These are phyloP conservation scores for Vaccinium myrtillus DNA, from an alignment of 148 eudicot species.

Conservation along the genomic window DNA sequence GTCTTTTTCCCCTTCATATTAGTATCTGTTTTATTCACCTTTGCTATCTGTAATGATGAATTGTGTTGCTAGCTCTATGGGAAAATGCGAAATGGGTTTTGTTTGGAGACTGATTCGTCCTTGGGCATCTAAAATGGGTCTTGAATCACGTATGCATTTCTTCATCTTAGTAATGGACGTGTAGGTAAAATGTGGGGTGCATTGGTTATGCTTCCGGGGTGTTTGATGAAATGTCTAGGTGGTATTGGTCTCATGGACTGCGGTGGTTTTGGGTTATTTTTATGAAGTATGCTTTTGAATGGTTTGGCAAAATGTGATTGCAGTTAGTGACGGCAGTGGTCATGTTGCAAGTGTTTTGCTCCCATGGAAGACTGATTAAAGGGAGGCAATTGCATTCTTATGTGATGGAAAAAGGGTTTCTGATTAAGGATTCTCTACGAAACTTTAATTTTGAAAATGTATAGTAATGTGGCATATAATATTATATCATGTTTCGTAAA, in stretches of 20 bases:
- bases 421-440: constrained; percentile 34
- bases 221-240: constrained; percentile 60
- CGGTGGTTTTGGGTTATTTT: constrained; percentile 44
- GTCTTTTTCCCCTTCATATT: too few relatives aligned
- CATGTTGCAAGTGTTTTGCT: constrained; percentile 43
- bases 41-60: too few relatives aligned
- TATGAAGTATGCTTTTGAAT: constrained; percentile 29
- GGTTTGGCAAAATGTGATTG: constrained; percentile 31
- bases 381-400: constrained; percentile 48
- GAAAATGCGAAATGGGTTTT: constrained; percentile 17
- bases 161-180: constrained; percentile 30
- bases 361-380: constrained; percentile 23
- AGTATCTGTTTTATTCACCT: too few relatives aligned
- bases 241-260: constrained; percentile 69
- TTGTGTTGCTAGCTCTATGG: too few relatives aligned
- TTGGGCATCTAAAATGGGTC: constrained; percentile 27
- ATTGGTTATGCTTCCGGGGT: constrained; percentile 30
- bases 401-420: constrained; percentile 35
- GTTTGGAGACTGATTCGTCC: constrained; percentile 23
- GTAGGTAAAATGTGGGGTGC: constrained; percentile 36
- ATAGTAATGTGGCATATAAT: constrained; percentile 29
- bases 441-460: constrained; percentile 47
- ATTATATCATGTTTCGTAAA: too few relatives aligned
- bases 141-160: constrained; percentile 26
- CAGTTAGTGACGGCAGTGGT: constrained; percentile 50